A percentile compares a stretch with the other conserved stretches of the same genome.
These are phyloP conservation scores for Gaeumannomyces tritici DNA, from an alignment of 2,329 filamentous ascomycete species.

Conservation along the genomic window DNA sequence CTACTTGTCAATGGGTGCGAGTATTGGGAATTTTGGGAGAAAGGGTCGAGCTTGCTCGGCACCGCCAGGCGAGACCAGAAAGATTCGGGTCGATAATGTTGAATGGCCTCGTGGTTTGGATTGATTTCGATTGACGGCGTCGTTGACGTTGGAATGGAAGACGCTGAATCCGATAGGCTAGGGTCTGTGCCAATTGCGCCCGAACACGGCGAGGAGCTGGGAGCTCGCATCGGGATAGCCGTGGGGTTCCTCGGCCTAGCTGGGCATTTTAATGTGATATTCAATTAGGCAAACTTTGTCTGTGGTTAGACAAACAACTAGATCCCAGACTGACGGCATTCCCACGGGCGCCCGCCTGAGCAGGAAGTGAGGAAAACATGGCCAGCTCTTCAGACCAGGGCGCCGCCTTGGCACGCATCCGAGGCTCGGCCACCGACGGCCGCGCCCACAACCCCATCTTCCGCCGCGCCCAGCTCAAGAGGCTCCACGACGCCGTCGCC, in stretches of 20 bases:
- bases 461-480: conserved; percentile 26
- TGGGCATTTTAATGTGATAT: too few species aligned
- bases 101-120: too few species aligned
- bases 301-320: neutral
- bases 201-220: too few species aligned
- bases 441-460: conserved; percentile 25
- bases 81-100: too few species aligned
- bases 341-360: neutral
- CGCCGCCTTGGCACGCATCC: conserved; percentile 17
- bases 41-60: too few species aligned
- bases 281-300: neutral
- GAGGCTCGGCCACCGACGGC: conserved; percentile 24
- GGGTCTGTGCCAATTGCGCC: too few species aligned
- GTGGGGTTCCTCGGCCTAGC: too few species aligned
- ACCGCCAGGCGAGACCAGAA: too few species aligned
- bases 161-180: too few species aligned
- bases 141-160: too few species aligned
- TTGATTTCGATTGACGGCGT: too few species aligned
- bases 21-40: neutral
- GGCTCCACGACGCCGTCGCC: conserved; percentile 23
- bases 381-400: conserved; percentile 1
- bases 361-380: neutral
- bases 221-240: too few species aligned
- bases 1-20: neutral
- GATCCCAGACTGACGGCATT: neutral